Evolutionary conservation across 129 eudicot species (phyloP), one percentile per base, ranked within the genome.

Genomic region (Artemisia annua): DNA sequence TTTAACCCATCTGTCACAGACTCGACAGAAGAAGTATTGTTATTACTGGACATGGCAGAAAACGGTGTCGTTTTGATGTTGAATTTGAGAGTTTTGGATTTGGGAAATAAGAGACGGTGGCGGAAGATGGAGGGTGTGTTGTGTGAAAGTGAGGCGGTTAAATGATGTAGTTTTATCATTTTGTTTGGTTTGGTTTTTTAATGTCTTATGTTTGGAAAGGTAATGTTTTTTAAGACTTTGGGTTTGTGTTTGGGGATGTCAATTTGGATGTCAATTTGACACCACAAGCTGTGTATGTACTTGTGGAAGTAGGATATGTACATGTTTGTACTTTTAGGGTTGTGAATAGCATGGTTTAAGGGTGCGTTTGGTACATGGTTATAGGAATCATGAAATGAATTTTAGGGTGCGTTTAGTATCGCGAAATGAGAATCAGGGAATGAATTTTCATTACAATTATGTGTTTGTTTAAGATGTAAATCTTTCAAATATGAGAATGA

Each of bases 1-100:
- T 78, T 86, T 48, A 85, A 76, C 58, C 80, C 95, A 48, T 87
- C 86, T 35, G 87, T 50, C 9, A 92, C 68, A 4, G 89, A 84
- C 17, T 87, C 90, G 24, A 83, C 71, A 28, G 30, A 28, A 1
- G 61, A n/a, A n/a, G n/a, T n/a, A n/a, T n/a, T n/a, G n/a, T n/a
- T 32, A 19, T 74, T 59, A 4, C 73, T 17, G 22, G 79, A 83
- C 96, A 87, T 87, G 8, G 78, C 68, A 22, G 84, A 78, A 66
- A 72, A 39, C 43, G 71, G 43, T 49, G 71, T 58, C 63, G 46
- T 12, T 1, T 56, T 72, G 10, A 16, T 69, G 35, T 69, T 82
- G 39, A 71, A 61, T 63, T 70, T 70, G 39, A 63, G 67, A 48
- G 68, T 69, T 24, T 48, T 71, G 32, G 72, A 54, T 18, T 83